These are phyloP conservation scores for Camellia lanceoleosa DNA, from an alignment of 148 eudicot species.

Conservation along the genomic window DNA sequence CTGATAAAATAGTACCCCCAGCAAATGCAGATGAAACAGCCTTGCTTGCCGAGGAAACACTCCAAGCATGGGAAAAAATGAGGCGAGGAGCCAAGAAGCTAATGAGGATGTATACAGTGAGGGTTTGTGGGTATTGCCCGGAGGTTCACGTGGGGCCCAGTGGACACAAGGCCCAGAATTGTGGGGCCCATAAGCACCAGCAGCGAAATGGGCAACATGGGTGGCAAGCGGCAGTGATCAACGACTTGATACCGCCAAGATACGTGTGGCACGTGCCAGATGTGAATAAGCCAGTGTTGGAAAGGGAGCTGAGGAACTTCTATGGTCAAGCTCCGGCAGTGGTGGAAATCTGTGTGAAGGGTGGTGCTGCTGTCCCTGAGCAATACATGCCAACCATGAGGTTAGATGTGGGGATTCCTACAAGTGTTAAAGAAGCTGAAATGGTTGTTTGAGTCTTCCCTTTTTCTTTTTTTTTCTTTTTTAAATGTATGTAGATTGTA, in stretches of 20 bases:
- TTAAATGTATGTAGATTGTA: background rate
- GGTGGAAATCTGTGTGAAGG: slow-evolving; percentile 85
- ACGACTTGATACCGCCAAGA: slow-evolving; percentile 84
- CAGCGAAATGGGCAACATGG: slow-evolving; percentile 93
- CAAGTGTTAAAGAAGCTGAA: slow-evolving; percentile 69
- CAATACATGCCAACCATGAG: slow-evolving; percentile 88
- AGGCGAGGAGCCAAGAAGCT: slow-evolving; percentile 75
- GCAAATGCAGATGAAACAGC: slow-evolving; percentile 51
- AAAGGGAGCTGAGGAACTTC: slow-evolving; percentile 68
- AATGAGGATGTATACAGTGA: slow-evolving; percentile 84
- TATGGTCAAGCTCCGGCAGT: slow-evolving; percentile 96
- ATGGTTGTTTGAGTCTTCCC: slow-evolving; percentile 61
- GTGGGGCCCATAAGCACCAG: slow-evolving; percentile 94
- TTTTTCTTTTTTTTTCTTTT: background rate
- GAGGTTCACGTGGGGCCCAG: slow-evolving; percentile 84
- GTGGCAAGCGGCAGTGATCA: slow-evolving; percentile 81
- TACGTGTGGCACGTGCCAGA: slow-evolving; percentile 96
- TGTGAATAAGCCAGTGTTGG: slow-evolving; percentile 48
- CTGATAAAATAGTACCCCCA: slow-evolving; percentile 46
- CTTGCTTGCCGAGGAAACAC: slow-evolving; percentile 83
- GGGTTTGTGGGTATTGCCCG: slow-evolving; percentile 94
- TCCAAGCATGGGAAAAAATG: slow-evolving; percentile 83
- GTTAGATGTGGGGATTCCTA: slow-evolving; percentile 85
- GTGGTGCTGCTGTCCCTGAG: slow-evolving; percentile 80
- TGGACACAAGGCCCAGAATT: slow-evolving; percentile 92